Evolutionary conservation across 2,329 filamentous ascomycete species (phyloP).

Genomic region (Dichotomopilus funicola): DNA sequence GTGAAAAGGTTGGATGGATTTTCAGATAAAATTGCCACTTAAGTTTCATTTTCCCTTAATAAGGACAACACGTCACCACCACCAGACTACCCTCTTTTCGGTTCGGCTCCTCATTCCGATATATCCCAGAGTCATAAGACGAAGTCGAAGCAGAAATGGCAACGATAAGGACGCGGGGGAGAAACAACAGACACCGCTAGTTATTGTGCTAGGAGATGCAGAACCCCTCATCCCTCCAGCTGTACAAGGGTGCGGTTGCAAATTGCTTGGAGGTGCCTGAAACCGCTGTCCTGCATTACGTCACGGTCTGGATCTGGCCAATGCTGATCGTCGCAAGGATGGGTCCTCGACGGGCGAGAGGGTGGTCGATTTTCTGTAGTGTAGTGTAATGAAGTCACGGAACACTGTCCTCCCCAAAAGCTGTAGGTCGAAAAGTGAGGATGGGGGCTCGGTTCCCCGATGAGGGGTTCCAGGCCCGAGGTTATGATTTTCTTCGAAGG

Average conservation of each 20-base stretch:
- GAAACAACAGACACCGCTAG: too few relatives aligned
- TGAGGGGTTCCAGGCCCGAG: too few relatives aligned
- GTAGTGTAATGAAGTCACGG: too few relatives aligned
- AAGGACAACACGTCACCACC: neutral
- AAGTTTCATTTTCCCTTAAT: too few relatives aligned
- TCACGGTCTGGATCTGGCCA: constrained; percentile 8
- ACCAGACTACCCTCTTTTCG: neutral
- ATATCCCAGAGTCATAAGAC: neutral
- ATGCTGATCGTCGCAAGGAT: constrained; percentile 12
- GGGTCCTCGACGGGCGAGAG: too few relatives aligned
- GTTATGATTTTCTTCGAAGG: too few relatives aligned
- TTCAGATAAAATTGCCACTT: too few relatives aligned
- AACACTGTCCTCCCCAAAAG: too few relatives aligned
- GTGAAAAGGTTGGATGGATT: neutral
- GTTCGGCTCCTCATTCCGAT: neutral
- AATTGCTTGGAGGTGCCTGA: neutral
- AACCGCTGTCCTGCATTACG: constrained; percentile 3
- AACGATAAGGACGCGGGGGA: neutral
- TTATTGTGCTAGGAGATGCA: too few relatives aligned
- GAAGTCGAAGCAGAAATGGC: neutral
- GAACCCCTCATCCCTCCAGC: constrained; percentile 1
- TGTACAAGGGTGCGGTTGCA: constrained; percentile 4
- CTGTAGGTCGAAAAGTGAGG: too few relatives aligned
- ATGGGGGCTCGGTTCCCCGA: too few relatives aligned
- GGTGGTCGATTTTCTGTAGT: too few relatives aligned